Percentiles rank a stretch among this genome's conserved stretches.
Evolutionary conservation across 768 basidiomycete genomes (phyloP).

Genomic region (Kwoniella dendrophila): DNA sequence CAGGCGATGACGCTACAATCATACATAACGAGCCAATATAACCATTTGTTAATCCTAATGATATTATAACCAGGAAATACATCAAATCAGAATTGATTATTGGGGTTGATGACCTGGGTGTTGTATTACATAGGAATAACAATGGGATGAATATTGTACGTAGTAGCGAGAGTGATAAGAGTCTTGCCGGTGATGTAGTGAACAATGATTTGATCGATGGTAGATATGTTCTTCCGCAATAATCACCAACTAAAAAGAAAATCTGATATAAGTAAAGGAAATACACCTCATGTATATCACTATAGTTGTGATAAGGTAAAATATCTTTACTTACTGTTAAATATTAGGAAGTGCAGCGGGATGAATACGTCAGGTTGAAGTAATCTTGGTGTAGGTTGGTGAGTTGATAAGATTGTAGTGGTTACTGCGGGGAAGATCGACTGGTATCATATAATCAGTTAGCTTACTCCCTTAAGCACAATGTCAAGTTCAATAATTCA

Average conservation of each 20-base stretch:
- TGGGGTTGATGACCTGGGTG: slow-evolving; percentile 58
- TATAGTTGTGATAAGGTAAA: too few species aligned
- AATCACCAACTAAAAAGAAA: slow-evolving; percentile 48
- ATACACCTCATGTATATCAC: too few species aligned
- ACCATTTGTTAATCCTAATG: slow-evolving; percentile 79
- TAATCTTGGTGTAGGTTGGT: slow-evolving; percentile 57
- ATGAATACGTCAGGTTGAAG: slow-evolving; percentile 61
- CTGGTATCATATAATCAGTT: slow-evolving; percentile 58
- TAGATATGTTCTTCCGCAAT: slow-evolving; percentile 53
- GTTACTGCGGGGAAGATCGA: slow-evolving; percentile 87
- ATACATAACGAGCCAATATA: slow-evolving; percentile 75
- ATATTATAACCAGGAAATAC: slow-evolving; percentile 72
- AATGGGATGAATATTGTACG: slow-evolving; percentile 82
- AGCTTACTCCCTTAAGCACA: too few species aligned
- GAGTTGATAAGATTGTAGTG: slow-evolving; percentile 70
- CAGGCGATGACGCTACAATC: slow-evolving; percentile 78
- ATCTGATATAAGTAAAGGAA: too few species aligned
- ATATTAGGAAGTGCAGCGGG: slow-evolving; percentile 70
- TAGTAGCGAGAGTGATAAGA: slow-evolving; percentile 67
- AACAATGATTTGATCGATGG: slow-evolving; percentile 58
- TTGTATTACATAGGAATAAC: slow-evolving; percentile 85
- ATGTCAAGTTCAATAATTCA: background rate
- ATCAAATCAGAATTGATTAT: slow-evolving; percentile 74
- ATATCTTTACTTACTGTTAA: slow-evolving; percentile 48
- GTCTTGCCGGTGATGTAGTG: slow-evolving; percentile 69